A percentile compares a stretch with the other conserved stretches of the same genome.
Conservation (phyloP, 2,329 filamentous ascomycete species). For the Corinectria fuckeliana region DNA sequence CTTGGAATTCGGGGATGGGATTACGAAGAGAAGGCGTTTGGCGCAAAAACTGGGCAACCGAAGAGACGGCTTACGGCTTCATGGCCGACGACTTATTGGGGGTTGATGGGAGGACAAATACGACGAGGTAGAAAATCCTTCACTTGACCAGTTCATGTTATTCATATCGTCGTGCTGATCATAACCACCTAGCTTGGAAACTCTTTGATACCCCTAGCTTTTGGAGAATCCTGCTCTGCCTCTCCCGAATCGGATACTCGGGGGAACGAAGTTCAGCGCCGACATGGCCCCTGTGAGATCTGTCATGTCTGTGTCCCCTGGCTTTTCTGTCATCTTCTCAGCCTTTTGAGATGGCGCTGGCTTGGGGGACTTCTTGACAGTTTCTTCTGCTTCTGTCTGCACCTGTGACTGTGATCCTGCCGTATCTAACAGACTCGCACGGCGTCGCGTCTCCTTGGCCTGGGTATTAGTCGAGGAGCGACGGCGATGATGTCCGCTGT, state of each 20-base stretch:
- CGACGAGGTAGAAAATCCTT: slow-evolving; percentile 47
- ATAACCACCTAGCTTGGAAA: slow-evolving; percentile 33
- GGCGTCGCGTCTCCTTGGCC: slow-evolving; percentile 43
- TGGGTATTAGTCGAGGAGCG: slow-evolving; percentile 53
- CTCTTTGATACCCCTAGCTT: slow-evolving; percentile 41
- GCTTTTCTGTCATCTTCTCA: slow-evolving; percentile 23
- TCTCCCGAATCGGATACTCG: slow-evolving; percentile 69
- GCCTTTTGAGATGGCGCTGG: slow-evolving; percentile 19
- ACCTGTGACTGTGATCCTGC: slow-evolving; percentile 24
- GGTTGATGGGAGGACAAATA: slow-evolving; percentile 16
- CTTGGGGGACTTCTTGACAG: slow-evolving; percentile 24
- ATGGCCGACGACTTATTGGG: slow-evolving; percentile 13
- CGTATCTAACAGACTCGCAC: slow-evolving; percentile 42
- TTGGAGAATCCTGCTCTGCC: slow-evolving; percentile 61
- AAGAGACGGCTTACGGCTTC: slow-evolving; percentile 2
- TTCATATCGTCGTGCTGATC: slow-evolving; percentile 45
- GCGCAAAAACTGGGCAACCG: slow-evolving; percentile 31
- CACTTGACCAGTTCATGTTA: slow-evolving; percentile 38
- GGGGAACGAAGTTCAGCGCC: slow-evolving; percentile 72
- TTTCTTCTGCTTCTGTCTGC: slow-evolving; percentile 10
- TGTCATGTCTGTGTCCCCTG: slow-evolving; percentile 63
- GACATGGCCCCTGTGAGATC: slow-evolving; percentile 73
- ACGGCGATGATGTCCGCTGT: slow-evolving; percentile 56
- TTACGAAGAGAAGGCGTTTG: slow-evolving; percentile 30
- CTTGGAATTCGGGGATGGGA: neutral